These are phyloP conservation scores for Exophiala viscosa DNA, from an alignment of 2,329 filamentous ascomycete species.

Conservation along the genomic window DNA sequence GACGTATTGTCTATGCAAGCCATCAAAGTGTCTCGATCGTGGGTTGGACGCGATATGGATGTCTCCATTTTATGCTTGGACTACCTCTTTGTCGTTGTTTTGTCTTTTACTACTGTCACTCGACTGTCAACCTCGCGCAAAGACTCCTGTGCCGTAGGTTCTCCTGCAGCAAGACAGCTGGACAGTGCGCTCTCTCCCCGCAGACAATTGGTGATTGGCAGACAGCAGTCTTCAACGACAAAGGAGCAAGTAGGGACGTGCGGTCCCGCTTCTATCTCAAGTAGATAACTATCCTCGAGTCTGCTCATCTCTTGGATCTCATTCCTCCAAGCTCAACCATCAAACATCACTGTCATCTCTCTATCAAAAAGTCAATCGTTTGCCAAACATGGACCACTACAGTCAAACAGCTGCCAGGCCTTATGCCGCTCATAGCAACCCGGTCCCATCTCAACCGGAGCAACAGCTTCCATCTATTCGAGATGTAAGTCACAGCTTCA, in stretches of 20 bases:
- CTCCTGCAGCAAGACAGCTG: conserved; percentile 15
- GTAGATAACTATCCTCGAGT: conserved; percentile 15
- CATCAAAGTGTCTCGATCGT: conserved; percentile 11
- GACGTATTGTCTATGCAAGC: conserved; percentile 10
- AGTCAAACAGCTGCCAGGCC: conserved; percentile 11
- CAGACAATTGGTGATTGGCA: conserved; percentile 15
- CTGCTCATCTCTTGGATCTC: conserved; percentile 9
- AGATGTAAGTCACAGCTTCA: conserved; percentile 12
- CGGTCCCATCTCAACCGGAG: conserved; percentile 12
- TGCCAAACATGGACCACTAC: conserved; percentile 10
- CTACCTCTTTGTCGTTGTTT: conserved; percentile 13
- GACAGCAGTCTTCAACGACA: conserved; percentile 1
- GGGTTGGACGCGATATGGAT: conserved; percentile 8
- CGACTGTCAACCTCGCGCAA: conserved; percentile 15
- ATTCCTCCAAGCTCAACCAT: conserved; percentile 3
- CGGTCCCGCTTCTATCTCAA: conserved; percentile 9
- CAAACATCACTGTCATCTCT: conserved; percentile 1
- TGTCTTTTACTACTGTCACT: conserved; percentile 16
- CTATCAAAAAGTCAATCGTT: conserved; percentile 4
- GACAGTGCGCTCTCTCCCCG: conserved; percentile 14
- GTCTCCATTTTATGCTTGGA: conserved; percentile 16
- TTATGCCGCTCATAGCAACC: conserved; percentile 12
- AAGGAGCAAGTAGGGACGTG: conserved; percentile 4
- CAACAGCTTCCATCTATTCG: conserved; percentile 22
- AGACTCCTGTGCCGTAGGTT: conserved; percentile 15